Evolutionary conservation across 257 asterid species (phyloP), one percentile per base, ranked within the genome.

Genomic region (Datura wrightii): DNA sequence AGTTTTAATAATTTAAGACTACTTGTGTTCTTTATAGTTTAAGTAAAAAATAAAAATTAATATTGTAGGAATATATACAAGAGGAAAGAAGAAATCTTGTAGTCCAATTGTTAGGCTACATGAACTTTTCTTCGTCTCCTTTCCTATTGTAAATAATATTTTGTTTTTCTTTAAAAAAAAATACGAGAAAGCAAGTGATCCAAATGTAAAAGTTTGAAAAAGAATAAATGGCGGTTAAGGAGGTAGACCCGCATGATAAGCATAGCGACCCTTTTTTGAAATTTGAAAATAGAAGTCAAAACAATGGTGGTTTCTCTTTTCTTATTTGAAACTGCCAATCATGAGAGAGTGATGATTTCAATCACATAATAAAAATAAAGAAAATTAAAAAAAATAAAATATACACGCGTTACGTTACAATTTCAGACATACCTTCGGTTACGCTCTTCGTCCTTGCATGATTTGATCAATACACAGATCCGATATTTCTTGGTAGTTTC

Each of bases 241-340:
- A 50, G 82, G 82, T 24, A 62, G 63, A 76, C 18, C 82, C 62
- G 82, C 82, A 46, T 76, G 82, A 76, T 76, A 31, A 50, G 63
- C 82, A 9, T 15, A 50, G 52, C 16, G 0, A 34, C 14, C 82
- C 52, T 76, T 76, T 76, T 76, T 76, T 2, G 42, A 76, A 50
- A 3, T 50, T 76, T 50, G 46, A 76, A 76, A 76, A 52, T 4
- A 50, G 82, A 76, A 46, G 82, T 60, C 44, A 34, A 3, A 41
- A 7, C 31, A 5, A 34, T 39, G 50, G 52, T 62, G 63, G 46
- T 76, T 76, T 76, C 82, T 76, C 82, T 50, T 76, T 0, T 62
- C 82, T 76, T 76, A 50, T 76, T 62, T 76, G 31, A 50, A 76
- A 76, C 60, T 24, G 59, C 59, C 59, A 74, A 74, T 48, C 41